These are phyloP conservation scores for Gossypium longicalyx DNA, from an alignment of 345 rosid species.

Conservation along the genomic window DNA sequence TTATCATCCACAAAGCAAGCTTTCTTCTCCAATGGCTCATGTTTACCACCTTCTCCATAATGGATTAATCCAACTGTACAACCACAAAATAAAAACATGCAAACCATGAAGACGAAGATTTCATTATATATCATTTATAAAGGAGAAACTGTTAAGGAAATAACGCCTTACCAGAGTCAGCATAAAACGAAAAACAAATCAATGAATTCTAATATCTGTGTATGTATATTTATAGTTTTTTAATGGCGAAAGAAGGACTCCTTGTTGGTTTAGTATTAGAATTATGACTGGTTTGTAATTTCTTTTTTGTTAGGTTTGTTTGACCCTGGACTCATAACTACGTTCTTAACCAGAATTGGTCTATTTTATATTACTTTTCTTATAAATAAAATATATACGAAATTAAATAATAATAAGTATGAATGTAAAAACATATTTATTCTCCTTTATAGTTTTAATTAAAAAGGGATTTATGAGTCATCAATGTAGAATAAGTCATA, in stretches of 20 bases:
- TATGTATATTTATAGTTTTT: too few species aligned
- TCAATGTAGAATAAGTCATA: not conserved
- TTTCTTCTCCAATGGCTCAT: not conserved
- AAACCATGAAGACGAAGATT: not conserved
- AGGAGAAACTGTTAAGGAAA: not conserved
- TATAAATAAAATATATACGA: too few species aligned
- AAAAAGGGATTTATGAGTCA: not conserved
- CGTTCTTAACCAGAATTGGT: not conserved
- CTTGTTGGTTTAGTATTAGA: not conserved
- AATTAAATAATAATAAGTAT: too few species aligned
- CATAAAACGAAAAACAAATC: not conserved
- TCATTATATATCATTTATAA: too few species aligned
- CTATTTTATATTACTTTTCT: too few species aligned
- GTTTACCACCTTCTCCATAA: constrained; percentile 19
- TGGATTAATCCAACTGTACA: constrained; percentile 1
- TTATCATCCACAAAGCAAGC: not conserved
- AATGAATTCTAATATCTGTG: not conserved
- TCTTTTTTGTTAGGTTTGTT: not conserved
- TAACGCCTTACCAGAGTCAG: not conserved
- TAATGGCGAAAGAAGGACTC: not conserved
- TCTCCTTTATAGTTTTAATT: too few species aligned
- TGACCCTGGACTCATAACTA: not conserved
- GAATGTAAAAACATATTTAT: too few species aligned
- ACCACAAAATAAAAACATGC: not conserved
- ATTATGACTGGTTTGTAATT: not conserved